Evolutionary conservation across 2,329 filamentous ascomycete genomes (phyloP), one percentile per base, ranked within the genome.

Genomic region (Penicillium psychrosexuale): DNA sequence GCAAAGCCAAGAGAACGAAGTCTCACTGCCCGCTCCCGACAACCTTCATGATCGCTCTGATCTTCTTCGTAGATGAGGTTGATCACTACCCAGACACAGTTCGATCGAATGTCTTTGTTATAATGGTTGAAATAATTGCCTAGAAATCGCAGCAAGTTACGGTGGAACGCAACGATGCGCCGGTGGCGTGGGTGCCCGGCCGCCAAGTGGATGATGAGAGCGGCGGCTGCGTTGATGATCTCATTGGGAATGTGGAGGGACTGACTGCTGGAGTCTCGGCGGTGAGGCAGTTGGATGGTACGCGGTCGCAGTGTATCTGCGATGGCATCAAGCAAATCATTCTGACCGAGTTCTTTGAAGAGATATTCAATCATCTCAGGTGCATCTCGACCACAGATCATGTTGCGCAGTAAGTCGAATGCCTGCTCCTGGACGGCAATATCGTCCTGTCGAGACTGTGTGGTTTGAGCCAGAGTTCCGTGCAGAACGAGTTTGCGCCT

Each of bases 361-460:
- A 97, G 75, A 66, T 89, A 86, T 67, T 96, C 91, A 58, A 97
- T 91, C 84, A 97, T 93, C 74, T 77, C 84, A 57, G 71, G 78
- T 62, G 75, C 80, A 62, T 72, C 84, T 63, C 72, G 77, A 57
- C 86, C 84, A 54, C 87, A 88, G 61, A 97, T 89, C 31, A 97
- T 79, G 72, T 99, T 99, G 51, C 93, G 84, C 59, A 99, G 84
- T 63, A 97, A 88, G 64, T 95, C 88, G 17, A 97, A 82, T 0
- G 88, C 90, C 73, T 97, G 92, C 69, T 96, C 91, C 73, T 97
- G 93, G 28, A 97, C 89, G 2, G 87, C 86, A 36, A 92, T 80
- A 61, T 95, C 90, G 61, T 96, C 89, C 61, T 86, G 86, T 49
- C 87, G 83, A 17, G 87, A 84, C 67, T 86, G 86, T 30, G 85